Conservation (phyloP, 1,284 basidiomycete species). For the Sporisorium exsertum region DNA sequence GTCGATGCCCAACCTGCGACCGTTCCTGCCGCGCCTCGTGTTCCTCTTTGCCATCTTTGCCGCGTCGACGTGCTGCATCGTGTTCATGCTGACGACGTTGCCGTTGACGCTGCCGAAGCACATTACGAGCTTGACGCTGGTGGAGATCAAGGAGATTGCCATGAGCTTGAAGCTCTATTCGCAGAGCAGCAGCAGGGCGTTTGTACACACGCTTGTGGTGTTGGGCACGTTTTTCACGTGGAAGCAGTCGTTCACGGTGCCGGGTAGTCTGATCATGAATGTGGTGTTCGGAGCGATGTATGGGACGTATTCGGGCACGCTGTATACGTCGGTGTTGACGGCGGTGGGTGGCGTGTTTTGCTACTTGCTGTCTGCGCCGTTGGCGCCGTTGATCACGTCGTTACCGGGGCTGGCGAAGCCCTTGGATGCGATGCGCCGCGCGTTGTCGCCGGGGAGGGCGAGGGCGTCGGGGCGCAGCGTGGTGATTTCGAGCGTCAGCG, state of each 20-base stretch:
- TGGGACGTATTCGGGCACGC: conserved; percentile 61
- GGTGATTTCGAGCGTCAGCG: conserved; percentile 37
- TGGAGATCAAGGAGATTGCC: conserved; percentile 65
- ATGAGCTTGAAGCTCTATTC: conserved; percentile 59
- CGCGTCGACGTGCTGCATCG: conserved; percentile 57
- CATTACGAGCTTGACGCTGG: conserved; percentile 62
- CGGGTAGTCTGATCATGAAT: conserved; percentile 67
- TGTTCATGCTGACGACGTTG: conserved; percentile 62
- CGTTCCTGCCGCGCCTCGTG: conserved; percentile 53
- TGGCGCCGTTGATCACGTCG: conserved; percentile 55
- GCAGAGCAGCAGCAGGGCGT: conserved; percentile 44
- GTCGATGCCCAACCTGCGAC: conserved; percentile 52
- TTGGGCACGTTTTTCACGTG: conserved; percentile 63
- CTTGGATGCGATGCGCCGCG: conserved; percentile 59
- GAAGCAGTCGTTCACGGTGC: conserved; percentile 67
- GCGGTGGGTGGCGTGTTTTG: conserved; percentile 65
- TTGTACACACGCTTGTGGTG: conserved; percentile 62
- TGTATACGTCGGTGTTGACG: conserved; percentile 64
- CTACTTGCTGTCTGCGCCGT: conserved; percentile 61
- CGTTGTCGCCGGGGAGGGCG: conserved; percentile 48
- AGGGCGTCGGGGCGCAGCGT: conserved; percentile 45
- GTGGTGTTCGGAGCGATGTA: conserved; percentile 68
- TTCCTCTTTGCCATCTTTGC: conserved; percentile 58
- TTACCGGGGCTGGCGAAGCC: conserved; percentile 64
- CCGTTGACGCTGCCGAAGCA: conserved; percentile 63